Evolutionary conservation across 768 basidiomycete species (phyloP).

Genomic region (Boletales sp.): DNA sequence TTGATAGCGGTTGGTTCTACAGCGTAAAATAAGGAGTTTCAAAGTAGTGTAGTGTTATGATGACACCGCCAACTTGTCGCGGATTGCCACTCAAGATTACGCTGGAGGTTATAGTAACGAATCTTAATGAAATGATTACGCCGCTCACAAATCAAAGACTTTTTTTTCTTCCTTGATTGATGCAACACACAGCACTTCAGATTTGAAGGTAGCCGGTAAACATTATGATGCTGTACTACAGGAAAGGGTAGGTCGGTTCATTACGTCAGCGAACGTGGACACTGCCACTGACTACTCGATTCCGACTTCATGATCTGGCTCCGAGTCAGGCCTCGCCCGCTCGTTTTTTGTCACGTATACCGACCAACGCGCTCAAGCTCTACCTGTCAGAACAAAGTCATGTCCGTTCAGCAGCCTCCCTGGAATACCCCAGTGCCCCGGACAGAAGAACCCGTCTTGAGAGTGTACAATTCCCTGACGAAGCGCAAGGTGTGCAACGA

Average conservation of each 20-base stretch:
- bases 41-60: too few species aligned
- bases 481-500: constrained; percentile 69
- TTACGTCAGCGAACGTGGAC: constrained; percentile 21
- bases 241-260: not conserved
- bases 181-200: too few species aligned
- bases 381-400: constrained; percentile 20
- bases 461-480: constrained; percentile 90
- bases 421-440: constrained; percentile 41
- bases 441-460: constrained; percentile 49
- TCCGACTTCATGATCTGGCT: constrained; percentile 20
- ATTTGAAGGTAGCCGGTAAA: too few species aligned
- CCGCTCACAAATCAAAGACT: too few species aligned
- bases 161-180: too few species aligned
- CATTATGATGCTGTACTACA: too few species aligned
- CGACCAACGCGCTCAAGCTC: constrained; percentile 4
- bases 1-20: too few species aligned
- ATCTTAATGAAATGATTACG: too few species aligned
- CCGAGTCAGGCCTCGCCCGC: constrained; percentile 12
- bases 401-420: constrained; percentile 59
- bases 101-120: too few species aligned
- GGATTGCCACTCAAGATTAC: too few species aligned
- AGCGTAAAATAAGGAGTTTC: too few species aligned
- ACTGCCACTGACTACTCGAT: constrained; percentile 1
- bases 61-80: too few species aligned
- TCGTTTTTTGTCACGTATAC: constrained; percentile 6